Conservation (phyloP, 805 yeast species). For the Cyberlindnera bimundalis region DNA sequence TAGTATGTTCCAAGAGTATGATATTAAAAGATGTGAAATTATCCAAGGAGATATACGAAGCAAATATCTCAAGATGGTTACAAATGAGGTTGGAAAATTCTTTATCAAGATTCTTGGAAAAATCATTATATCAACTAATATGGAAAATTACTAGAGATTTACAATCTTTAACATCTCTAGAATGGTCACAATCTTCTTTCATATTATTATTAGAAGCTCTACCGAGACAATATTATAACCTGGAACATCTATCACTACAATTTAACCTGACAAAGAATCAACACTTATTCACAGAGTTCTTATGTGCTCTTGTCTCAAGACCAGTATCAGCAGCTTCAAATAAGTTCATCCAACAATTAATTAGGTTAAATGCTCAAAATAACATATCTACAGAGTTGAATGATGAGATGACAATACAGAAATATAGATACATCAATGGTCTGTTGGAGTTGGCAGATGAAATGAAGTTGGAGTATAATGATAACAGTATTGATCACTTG, state of each 20-base stretch:
- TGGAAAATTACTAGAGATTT: conserved; percentile 15
- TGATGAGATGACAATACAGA: conserved; percentile 16
- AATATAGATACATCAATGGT: conserved; percentile 17
- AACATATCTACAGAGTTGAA: conserved; percentile 7
- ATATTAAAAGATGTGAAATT: conserved; percentile 11
- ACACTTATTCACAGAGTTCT: conserved; percentile 7
- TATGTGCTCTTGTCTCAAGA: conserved; percentile 7
- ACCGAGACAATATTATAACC: conserved; percentile 16
- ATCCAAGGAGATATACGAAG: conserved; percentile 9
- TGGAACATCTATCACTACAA: neutral
- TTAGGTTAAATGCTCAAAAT: conserved; percentile 10
- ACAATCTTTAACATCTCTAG: neutral
- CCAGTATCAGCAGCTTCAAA: conserved; percentile 9
- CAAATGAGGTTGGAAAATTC: neutral
- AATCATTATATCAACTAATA: conserved; percentile 16
- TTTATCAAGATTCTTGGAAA: conserved; percentile 13
- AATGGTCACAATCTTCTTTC: conserved; percentile 1
- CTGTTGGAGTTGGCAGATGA: conserved; percentile 9
- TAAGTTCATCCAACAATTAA: conserved; percentile 9
- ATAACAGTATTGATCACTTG: conserved; percentile 1
- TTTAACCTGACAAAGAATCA: conserved; percentile 13
- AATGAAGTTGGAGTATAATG: conserved; percentile 8
- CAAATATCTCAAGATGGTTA: conserved; percentile 11
- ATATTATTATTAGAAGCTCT: conserved; percentile 15
- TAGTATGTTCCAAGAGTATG: conserved; percentile 14